These are phyloP conservation scores for Amoebophrya sp. DNA, from an alignment of 169 alveolate species.

Conservation along the genomic window DNA sequence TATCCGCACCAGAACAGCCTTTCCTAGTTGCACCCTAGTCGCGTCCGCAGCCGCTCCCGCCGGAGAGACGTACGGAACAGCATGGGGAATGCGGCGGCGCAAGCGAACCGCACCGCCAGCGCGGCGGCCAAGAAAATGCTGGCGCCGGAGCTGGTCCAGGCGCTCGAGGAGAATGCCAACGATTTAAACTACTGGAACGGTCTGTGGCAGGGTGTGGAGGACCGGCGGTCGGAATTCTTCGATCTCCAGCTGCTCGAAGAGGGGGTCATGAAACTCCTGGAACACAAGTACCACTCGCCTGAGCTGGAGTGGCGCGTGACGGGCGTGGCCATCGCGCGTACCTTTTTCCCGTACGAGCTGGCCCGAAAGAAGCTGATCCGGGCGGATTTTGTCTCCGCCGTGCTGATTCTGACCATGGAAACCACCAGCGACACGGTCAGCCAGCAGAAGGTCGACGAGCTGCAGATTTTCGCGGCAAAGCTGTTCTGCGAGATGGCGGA, in stretches of 20 bases:
- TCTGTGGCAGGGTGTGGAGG: neutral
- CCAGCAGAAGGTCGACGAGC: neutral
- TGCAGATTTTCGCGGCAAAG: neutral
- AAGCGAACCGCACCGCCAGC: too few species aligned
- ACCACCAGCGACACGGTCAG: too few species aligned
- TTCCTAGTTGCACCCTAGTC: too few species aligned
- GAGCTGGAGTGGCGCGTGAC: neutral
- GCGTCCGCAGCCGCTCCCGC: too few species aligned
- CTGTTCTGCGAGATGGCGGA: neutral
- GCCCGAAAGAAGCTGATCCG: neutral
- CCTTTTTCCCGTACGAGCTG: neutral
- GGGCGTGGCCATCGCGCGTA: neutral
- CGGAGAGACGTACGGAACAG: too few species aligned
- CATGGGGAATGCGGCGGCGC: neutral
- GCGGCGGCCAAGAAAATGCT: neutral
- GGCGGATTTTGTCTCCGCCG: neutral
- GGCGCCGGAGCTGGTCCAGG: neutral
- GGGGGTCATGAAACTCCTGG: neutral
- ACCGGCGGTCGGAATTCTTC: neutral
- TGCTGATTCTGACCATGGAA: neutral
- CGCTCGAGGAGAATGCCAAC: neutral
- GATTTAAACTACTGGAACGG: neutral
- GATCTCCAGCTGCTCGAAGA: neutral
- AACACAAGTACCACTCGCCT: neutral
- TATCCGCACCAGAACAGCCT: too few species aligned